phyloP scores from a whole-genome alignment of 2,329 filamentous ascomycete genomes.

The Drechmeria coniospora region DNA sequence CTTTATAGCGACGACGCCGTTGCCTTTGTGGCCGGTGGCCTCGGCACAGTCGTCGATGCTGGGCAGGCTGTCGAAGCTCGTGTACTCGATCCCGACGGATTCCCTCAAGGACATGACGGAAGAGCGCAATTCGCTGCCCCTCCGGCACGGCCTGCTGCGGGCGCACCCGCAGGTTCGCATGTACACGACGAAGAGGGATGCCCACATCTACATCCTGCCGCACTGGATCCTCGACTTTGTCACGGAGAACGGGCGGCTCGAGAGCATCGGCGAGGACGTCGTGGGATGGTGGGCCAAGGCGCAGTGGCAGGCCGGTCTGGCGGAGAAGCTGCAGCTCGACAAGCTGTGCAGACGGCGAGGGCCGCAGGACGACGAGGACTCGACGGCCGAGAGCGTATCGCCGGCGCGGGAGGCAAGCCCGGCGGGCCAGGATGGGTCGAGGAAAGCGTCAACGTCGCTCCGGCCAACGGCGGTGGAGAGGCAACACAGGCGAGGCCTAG shows the following conservation, averaged over 20 bases:
- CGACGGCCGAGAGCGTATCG: conserved; percentile 12
- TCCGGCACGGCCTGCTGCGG: conserved; percentile 62
- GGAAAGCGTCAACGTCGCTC: not conserved
- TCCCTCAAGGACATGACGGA: conserved; percentile 73
- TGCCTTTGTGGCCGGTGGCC: conserved; percentile 35
- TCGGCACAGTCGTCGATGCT: conserved; percentile 45
- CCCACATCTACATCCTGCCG: conserved; percentile 89
- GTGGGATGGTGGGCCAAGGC: conserved; percentile 94
- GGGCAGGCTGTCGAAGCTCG: conserved; percentile 56
- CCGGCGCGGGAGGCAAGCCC: conserved; percentile 12
- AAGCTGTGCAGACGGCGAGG: conserved; percentile 35
- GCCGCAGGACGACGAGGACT: conserved; percentile 22
- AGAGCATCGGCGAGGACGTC: conserved; percentile 82
- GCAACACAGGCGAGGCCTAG: too few relatives aligned
- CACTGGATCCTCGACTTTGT: conserved; percentile 82
- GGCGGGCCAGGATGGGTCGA: conserved; percentile 5
- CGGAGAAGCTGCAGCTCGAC: conserved; percentile 59
- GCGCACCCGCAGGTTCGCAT: conserved; percentile 64
- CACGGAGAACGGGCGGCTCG: conserved; percentile 61
- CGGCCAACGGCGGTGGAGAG: too few relatives aligned
- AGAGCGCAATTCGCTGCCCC: conserved; percentile 53
- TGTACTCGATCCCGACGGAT: conserved; percentile 78
- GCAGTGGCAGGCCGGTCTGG: conserved; percentile 71
- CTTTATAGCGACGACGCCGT: conserved; percentile 65
- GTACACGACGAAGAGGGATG: conserved; percentile 72